phyloP scores from a whole-genome alignment of 1,284 basidiomycete genomes.

The Meripilus lineatus region DNA sequence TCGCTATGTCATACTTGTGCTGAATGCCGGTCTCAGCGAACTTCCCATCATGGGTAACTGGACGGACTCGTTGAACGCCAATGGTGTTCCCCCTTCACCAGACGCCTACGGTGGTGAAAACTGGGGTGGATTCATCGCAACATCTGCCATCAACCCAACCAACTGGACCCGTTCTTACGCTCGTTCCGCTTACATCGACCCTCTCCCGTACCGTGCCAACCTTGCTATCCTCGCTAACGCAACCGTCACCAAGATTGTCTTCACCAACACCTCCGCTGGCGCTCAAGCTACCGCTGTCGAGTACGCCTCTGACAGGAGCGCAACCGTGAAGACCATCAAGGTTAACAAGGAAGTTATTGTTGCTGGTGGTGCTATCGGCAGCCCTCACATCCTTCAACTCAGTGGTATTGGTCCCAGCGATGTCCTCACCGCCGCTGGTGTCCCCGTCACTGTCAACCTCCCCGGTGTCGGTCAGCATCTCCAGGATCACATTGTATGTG shows the following conservation, averaged over 20 bases:
- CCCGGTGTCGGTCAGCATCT: conserved; percentile 77
- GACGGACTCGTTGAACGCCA: conserved; percentile 39
- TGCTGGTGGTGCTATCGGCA: conserved; percentile 60
- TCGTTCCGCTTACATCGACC: conserved; percentile 66
- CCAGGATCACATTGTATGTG: conserved; percentile 61
- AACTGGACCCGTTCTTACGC: conserved; percentile 70
- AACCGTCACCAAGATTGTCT: conserved; percentile 59
- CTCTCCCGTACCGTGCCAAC: conserved; percentile 52
- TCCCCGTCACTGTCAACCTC: conserved; percentile 43
- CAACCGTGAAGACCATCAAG: conserved; percentile 34
- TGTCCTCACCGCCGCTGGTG: conserved; percentile 46
- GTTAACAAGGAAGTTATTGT: conserved; percentile 59
- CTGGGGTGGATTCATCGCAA: conserved; percentile 53
- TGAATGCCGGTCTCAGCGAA: conserved; percentile 28
- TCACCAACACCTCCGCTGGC: conserved; percentile 34
- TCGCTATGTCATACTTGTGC: background rate
- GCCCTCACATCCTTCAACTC: conserved; percentile 61
- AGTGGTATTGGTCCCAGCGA: conserved; percentile 69
- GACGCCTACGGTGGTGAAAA: conserved; percentile 47
- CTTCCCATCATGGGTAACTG: conserved; percentile 47
- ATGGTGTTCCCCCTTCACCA: conserved; percentile 37
- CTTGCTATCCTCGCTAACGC: conserved; percentile 54
- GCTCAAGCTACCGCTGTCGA: conserved; percentile 52
- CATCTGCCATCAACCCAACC: conserved; percentile 57
- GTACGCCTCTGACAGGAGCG: conserved; percentile 39